phyloP scores from a whole-genome alignment of 257 asterid species.

The Nemophila menziesii region DNA sequence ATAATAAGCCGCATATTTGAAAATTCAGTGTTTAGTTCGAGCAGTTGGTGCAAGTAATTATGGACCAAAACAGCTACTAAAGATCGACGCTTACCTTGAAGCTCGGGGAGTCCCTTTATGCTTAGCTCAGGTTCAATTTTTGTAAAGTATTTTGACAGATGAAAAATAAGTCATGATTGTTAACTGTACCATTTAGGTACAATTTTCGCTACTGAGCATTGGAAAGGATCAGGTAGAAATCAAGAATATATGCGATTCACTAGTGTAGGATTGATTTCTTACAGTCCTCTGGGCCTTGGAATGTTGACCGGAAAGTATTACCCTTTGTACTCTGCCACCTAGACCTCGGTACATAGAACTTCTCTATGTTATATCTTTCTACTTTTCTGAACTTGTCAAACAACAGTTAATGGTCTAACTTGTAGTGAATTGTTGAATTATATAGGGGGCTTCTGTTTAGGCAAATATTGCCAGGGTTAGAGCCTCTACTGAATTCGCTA shows the following conservation, averaged over 20 bases:
- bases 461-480: slow-evolving; percentile 77
- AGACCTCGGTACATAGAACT: slow-evolving; percentile 62
- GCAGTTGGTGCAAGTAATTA: slow-evolving; percentile 98
- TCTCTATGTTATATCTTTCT: slow-evolving; percentile 2
- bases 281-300: slow-evolving; percentile 93
- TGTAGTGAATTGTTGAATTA: too few species aligned
- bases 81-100: slow-evolving; percentile 60
- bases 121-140: slow-evolving; percentile 63
- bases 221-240: slow-evolving; percentile 79
- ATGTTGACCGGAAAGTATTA: slow-evolving; percentile 93
- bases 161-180: background rate
- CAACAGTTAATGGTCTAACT: background rate
- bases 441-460: slow-evolving; percentile 64
- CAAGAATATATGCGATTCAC: slow-evolving; percentile 54
- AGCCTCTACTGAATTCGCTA: slow-evolving; percentile 57
- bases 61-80: slow-evolving; percentile 84
- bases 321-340: slow-evolving; percentile 56
- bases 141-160: background rate
- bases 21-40: slow-evolving; percentile 62
- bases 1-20: too few species aligned
- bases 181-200: slow-evolving; percentile 30
- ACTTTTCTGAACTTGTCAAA: slow-evolving; percentile 3
- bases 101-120: slow-evolving; percentile 78
- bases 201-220: slow-evolving; percentile 79
- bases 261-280: slow-evolving; percentile 65